phyloP scores from a whole-genome alignment of 2,329 filamentous ascomycete species.

The Cordyceps cateniannulata region DNA sequence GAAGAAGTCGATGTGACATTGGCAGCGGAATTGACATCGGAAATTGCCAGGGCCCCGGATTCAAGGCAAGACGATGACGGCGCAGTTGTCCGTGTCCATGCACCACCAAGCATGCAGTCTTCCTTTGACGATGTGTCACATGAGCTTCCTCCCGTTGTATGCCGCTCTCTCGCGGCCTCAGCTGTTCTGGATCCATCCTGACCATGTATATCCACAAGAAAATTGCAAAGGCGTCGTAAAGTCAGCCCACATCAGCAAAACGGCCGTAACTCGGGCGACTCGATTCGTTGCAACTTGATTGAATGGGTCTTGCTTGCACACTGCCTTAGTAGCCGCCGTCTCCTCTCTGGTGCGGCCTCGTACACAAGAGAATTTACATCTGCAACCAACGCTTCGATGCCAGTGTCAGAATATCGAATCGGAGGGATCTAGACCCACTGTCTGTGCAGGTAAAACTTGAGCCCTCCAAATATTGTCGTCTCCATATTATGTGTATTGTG shows the following conservation, averaged over 20 bases:
- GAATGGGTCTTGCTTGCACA: not conserved
- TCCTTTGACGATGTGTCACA: not conserved
- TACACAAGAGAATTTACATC: not conserved
- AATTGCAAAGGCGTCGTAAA: not conserved
- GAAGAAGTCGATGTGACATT: not conserved
- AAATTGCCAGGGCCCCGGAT: not conserved
- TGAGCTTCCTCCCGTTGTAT: not conserved
- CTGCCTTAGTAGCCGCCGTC: not conserved
- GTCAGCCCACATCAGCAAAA: conserved; percentile 11
- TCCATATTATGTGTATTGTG: not conserved
- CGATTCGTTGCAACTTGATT: not conserved
- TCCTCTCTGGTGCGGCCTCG: not conserved
- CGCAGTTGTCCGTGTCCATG: not conserved
- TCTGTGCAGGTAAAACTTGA: conserved; percentile 5
- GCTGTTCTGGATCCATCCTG: not conserved
- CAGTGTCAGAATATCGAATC: conserved; percentile 1
- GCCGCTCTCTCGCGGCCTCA: not conserved
- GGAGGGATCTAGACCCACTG: conserved; percentile 11
- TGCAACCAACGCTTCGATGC: not conserved
- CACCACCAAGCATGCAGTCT: not conserved
- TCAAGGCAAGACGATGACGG: not conserved
- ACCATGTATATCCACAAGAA: not conserved
- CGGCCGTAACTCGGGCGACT: conserved; percentile 1
- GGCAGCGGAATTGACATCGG: not conserved
- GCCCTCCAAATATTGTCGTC: not conserved